Percentiles rank a stretch among this genome's conserved stretches.
These are phyloP conservation scores for Populus deltoides DNA, from an alignment of 345 rosid species.

Conservation along the genomic window DNA sequence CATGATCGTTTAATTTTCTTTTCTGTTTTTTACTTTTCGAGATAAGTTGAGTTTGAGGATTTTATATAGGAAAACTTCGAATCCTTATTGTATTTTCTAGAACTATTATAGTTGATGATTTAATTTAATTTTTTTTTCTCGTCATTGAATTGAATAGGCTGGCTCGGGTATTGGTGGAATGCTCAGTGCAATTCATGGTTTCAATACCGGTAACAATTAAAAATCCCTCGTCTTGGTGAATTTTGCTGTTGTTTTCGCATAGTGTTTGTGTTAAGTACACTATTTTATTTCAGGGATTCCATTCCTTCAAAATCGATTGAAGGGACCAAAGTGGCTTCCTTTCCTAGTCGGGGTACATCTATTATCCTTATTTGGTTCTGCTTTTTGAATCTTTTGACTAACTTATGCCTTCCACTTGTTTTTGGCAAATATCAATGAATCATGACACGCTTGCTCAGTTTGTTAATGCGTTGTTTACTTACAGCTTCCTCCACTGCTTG, in stretches of 20 bases:
- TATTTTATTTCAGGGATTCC: conserved; percentile 60
- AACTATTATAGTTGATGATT: not conserved
- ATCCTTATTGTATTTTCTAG: not conserved
- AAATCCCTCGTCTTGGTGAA: conserved; percentile 5
- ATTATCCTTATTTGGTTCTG: not conserved
- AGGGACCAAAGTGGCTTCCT: conserved; percentile 89
- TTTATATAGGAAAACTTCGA: too few relatives aligned
- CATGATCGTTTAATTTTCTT: too few relatives aligned
- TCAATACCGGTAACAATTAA: conserved; percentile 55
- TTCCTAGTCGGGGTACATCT: conserved; percentile 63
- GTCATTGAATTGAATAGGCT: conserved; percentile 40
- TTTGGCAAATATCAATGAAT: not conserved
- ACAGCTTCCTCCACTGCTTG: conserved; percentile 74
- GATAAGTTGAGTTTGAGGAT: too few relatives aligned
- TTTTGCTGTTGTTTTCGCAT: not conserved
- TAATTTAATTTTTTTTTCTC: not conserved
- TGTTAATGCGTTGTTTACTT: conserved; percentile 14
- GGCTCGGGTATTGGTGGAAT: conserved; percentile 85
- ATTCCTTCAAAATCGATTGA: conserved; percentile 58
- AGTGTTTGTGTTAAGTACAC: not conserved
- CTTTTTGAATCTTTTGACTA: not conserved
- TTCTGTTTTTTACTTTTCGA: too few relatives aligned
- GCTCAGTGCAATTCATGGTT: conserved; percentile 84
- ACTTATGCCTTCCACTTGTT: not conserved
- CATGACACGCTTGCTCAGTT: not conserved